Conservation (phyloP, 805 yeast species). For the Brettanomyces bruxellensis region DNA sequence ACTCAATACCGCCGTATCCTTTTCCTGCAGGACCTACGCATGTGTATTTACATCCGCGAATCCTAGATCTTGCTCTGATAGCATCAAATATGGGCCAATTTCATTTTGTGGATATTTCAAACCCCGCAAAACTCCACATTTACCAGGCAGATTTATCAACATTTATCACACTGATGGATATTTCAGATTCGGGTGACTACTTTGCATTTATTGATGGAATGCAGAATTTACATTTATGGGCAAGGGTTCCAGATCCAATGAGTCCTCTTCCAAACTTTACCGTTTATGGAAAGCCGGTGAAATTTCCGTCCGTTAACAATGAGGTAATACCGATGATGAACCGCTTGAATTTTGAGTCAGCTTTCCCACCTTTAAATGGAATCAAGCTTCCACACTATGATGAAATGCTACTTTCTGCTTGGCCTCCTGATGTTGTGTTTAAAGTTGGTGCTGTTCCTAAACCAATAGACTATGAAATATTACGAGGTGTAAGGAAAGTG, state of each 20-base stretch:
- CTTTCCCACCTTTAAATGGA: conserved; percentile 48
- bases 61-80: conserved; percentile 67
- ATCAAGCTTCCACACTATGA: conserved; percentile 86
- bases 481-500: conserved; percentile 27
- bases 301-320: conserved; percentile 37
- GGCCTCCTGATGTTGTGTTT: conserved; percentile 60
- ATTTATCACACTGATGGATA: conserved; percentile 39
- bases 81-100: conserved; percentile 74
- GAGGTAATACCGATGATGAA: conserved; percentile 23
- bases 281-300: conserved; percentile 37
- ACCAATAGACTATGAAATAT: conserved; percentile 40
- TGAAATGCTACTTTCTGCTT: conserved; percentile 68
- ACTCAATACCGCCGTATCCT: conserved; percentile 68
- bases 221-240: conserved; percentile 63
- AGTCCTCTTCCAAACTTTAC: conserved; percentile 27
- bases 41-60: conserved; percentile 77
- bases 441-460: conserved; percentile 50
- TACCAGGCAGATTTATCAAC: conserved; percentile 56
- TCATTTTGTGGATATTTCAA: conserved; percentile 75
- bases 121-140: conserved; percentile 58
- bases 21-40: conserved; percentile 86
- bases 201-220: conserved; percentile 59
- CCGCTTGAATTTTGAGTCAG: conserved; percentile 31
- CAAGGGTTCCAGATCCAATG: conserved; percentile 33
- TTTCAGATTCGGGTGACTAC: conserved; percentile 69